These are phyloP conservation scores for Schizopora paradoxa DNA, from an alignment of 1,284 basidiomycete genomes.

Conservation along the genomic window DNA sequence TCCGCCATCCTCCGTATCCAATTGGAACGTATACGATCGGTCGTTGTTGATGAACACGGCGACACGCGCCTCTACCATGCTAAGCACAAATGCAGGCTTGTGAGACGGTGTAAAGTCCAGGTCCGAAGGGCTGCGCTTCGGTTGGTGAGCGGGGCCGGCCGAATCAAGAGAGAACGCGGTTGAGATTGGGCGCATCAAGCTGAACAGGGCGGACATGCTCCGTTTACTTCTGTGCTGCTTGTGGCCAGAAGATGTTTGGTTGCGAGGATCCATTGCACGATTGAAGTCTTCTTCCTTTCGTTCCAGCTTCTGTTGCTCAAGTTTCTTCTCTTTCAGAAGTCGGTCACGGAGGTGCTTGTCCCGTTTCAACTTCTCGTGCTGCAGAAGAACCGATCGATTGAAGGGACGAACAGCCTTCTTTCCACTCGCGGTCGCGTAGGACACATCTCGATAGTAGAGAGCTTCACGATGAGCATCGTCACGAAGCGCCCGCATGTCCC, in stretches of 20 bases:
- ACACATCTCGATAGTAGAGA: no score
- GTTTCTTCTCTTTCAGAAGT: constrained; percentile 64
- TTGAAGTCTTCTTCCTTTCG: constrained; percentile 68
- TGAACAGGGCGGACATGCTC: constrained; percentile 77
- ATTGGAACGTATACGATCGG: constrained; percentile 72
- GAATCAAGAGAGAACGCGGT: constrained; percentile 70
- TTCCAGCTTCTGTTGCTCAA: constrained; percentile 65
- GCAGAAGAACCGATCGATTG: constrained; percentile 50
- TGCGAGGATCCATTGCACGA: constrained; percentile 55
- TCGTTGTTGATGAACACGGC: constrained; percentile 70
- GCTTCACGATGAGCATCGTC: constrained; percentile 69
- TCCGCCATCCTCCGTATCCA: constrained; percentile 81
- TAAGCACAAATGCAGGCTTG: constrained; percentile 70
- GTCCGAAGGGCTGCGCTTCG: constrained; percentile 63
- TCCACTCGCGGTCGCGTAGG: constrained; percentile 38
- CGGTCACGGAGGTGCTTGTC: constrained; percentile 63
- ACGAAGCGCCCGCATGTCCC: constrained; percentile 63
- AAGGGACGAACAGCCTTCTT: constrained; percentile 63
- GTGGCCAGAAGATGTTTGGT: constrained; percentile 42
- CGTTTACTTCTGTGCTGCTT: constrained; percentile 79
- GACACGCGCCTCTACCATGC: constrained; percentile 64
- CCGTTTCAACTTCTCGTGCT: constrained; percentile 74
- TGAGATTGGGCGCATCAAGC: constrained; percentile 80
- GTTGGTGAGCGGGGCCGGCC: constrained; percentile 30
- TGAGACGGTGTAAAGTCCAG: constrained; percentile 64